Evolutionary conservation across 257 asterid genomes (phyloP).

Genomic region (Eucommia ulmoides): DNA sequence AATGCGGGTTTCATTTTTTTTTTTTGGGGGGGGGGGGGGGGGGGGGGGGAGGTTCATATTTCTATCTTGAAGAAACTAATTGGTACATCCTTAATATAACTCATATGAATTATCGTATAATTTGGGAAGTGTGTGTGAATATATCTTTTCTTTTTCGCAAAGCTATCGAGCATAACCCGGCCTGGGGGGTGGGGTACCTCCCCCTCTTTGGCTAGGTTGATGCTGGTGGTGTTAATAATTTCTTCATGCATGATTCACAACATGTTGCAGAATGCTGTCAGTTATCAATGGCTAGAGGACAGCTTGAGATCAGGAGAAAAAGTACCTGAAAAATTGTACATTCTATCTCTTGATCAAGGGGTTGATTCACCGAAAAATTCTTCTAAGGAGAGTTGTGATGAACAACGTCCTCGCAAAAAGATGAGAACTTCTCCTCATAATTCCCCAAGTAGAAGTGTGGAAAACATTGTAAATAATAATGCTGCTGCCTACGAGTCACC

Average conservation of each 20-base stretch:
- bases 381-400: conserved; percentile 14
- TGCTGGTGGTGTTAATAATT: too few species aligned
- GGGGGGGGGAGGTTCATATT: not conserved
- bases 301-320: conserved; percentile 64
- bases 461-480: conserved; percentile 9
- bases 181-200: too few species aligned
- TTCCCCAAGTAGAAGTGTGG: conserved; percentile 18
- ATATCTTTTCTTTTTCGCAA: not conserved
- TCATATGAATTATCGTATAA: not conserved
- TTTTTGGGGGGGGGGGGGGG: not conserved
- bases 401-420: conserved; percentile 35
- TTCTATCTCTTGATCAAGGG: conserved; percentile 24
- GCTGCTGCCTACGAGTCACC: conserved; percentile 14
- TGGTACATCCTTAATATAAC: not conserved
- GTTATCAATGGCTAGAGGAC: conserved; percentile 83
- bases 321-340: conserved; percentile 46
- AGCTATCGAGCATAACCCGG: too few species aligned
- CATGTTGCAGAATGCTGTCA: conserved; percentile 46
- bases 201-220: too few species aligned
- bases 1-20: too few species aligned
- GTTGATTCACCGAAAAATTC: conserved; percentile 10
- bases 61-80: too few species aligned
- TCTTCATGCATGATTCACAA: not conserved
- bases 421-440: conserved; percentile 31
- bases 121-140: not conserved